These are phyloP conservation scores for Rhodamnia argentea DNA, from an alignment of 345 rosid genomes.

Conservation along the genomic window DNA sequence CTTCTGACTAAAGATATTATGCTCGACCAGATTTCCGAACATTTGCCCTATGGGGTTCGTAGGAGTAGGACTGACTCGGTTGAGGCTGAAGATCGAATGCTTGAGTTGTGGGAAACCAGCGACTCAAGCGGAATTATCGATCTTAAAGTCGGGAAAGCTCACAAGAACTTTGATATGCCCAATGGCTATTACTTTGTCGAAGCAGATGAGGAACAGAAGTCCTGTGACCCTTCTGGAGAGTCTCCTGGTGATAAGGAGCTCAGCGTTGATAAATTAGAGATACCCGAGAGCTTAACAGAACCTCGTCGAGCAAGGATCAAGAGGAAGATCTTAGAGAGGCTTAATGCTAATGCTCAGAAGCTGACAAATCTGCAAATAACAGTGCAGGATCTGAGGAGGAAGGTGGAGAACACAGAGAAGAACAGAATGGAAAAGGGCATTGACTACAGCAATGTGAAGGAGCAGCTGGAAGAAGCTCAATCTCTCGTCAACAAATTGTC, in stretches of 20 bases:
- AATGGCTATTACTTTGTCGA: not conserved
- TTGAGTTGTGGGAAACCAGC: conserved; percentile 49
- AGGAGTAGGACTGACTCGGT: conserved; percentile 48
- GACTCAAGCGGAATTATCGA: conserved; percentile 32
- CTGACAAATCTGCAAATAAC: conserved; percentile 70
- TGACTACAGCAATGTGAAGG: conserved; percentile 56
- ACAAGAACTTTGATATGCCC: conserved; percentile 7
- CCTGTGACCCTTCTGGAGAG: conserved; percentile 29
- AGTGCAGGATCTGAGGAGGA: conserved; percentile 68
- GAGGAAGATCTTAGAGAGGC: conserved; percentile 78
- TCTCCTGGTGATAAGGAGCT: conserved; percentile 59
- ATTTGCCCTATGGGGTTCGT: conserved; percentile 52
- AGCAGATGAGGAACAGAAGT: conserved; percentile 18
- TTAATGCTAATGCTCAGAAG: conserved; percentile 73
- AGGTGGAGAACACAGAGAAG: conserved; percentile 56
- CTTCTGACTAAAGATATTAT: conserved; percentile 84
- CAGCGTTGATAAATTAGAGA: conserved; percentile 62
- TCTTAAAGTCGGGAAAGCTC: conserved; percentile 37
- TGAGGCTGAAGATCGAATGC: conserved; percentile 46
- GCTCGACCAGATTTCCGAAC: conserved; percentile 85
- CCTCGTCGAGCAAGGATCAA: conserved; percentile 44
- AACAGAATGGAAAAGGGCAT: conserved; percentile 45
- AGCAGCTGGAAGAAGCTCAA: conserved; percentile 74
- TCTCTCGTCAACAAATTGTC: conserved; percentile 48
- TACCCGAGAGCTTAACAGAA: conserved; percentile 41